Percentiles rank a stretch among this genome's conserved stretches.
phyloP scores from a whole-genome alignment of 176 grass and related monocot species.

The Chrysopogon serrulatus region DNA sequence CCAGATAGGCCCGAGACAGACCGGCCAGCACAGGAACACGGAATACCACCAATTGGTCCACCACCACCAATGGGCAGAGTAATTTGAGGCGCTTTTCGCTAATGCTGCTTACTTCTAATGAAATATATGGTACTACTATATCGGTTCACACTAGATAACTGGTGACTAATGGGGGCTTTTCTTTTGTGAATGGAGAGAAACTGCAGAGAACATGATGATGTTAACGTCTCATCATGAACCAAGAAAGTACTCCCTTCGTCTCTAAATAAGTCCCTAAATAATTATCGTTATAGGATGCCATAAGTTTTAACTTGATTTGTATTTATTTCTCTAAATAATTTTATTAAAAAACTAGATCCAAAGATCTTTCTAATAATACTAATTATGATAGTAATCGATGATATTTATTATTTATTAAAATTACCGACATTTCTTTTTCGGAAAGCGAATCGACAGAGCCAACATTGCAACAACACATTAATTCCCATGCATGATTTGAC shows the following conservation, averaged over 20 bases:
- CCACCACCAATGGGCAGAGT: background rate
- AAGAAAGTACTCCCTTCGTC: too few relatives aligned
- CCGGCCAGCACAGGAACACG: slow-evolving; percentile 3
- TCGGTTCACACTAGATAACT: background rate
- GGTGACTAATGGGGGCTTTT: background rate
- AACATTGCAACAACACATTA: background rate
- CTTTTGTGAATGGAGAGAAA: background rate
- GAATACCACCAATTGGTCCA: slow-evolving; percentile 27
- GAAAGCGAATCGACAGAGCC: too few relatives aligned
- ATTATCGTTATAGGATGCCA: too few relatives aligned
- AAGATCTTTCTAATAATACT: too few relatives aligned
- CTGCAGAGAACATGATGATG: background rate
- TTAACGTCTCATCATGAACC: background rate
- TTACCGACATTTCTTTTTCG: too few relatives aligned
- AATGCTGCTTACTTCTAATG: background rate
- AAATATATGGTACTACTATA: too few relatives aligned
- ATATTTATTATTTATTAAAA: too few relatives aligned
- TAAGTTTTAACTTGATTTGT: too few relatives aligned
- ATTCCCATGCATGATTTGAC: background rate
- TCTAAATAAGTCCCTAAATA: too few relatives aligned
- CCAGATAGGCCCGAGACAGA: slow-evolving; percentile 10
- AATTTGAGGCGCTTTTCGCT: background rate
- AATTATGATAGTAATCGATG: too few relatives aligned
- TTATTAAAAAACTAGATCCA: too few relatives aligned
- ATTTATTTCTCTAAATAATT: too few relatives aligned